These are phyloP conservation scores for Fagus crenata DNA, from an alignment of 306 rosid genomes.

Conservation along the genomic window DNA sequence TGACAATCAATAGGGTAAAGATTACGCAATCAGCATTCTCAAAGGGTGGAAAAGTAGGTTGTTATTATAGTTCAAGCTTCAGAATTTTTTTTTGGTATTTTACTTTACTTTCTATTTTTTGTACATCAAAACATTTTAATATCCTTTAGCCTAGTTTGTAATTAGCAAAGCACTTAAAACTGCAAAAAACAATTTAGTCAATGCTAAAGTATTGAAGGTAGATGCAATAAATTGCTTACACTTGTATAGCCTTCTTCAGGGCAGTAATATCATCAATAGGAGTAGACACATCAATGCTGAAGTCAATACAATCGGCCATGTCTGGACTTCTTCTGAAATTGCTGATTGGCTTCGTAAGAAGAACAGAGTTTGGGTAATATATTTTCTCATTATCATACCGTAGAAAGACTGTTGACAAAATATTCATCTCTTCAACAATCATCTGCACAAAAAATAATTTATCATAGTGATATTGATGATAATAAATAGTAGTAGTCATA, in stretches of 20 bases:
- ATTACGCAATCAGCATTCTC: too few relatives aligned
- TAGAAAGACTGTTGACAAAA: constrained; percentile 47
- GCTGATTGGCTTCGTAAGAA: constrained; percentile 56
- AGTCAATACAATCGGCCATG: constrained; percentile 45
- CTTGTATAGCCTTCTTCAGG: constrained; percentile 49
- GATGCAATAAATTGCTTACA: constrained; percentile 30
- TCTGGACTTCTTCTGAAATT: constrained; percentile 56
- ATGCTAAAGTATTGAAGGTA: background rate
- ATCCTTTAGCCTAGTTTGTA: too few relatives aligned
- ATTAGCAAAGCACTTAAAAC: too few relatives aligned
- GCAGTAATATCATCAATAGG: constrained; percentile 38
- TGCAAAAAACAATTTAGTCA: background rate
- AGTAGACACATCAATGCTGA: constrained; percentile 46
- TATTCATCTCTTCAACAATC: constrained; percentile 59
- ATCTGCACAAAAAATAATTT: constrained; percentile 28
- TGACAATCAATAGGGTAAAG: too few relatives aligned
- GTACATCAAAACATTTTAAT: too few relatives aligned
- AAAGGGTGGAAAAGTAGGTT: too few relatives aligned
- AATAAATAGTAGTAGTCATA: background rate
- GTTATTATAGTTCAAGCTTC: too few relatives aligned
- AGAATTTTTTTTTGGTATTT: background rate
- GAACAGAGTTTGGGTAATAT: constrained; percentile 51
- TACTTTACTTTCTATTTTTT: background rate
- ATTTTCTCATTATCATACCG: constrained; percentile 55
- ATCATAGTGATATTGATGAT: background rate